Evolutionary conservation across 1,139 yeast species (phyloP).

Genomic region (Petasospora rhodanensis): DNA sequence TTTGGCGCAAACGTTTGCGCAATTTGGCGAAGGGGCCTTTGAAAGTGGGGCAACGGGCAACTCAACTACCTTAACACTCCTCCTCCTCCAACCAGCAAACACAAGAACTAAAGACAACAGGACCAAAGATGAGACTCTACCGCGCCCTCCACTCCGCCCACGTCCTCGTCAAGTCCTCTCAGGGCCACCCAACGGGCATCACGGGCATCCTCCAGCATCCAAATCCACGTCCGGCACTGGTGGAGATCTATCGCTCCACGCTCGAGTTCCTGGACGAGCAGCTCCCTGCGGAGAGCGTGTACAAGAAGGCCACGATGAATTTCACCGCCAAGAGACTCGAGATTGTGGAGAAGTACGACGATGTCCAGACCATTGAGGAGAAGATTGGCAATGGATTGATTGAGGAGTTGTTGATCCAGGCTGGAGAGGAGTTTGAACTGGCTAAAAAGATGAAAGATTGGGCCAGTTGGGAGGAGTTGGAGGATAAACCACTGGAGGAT

Average conservation of each 20-base stretch:
- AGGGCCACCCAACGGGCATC: slow-evolving; percentile 75
- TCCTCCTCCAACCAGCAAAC: too few species aligned
- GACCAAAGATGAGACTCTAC: slow-evolving; percentile 37
- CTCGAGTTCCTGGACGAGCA: slow-evolving; percentile 50
- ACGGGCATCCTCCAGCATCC: slow-evolving; percentile 80
- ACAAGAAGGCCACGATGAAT: slow-evolving; percentile 71
- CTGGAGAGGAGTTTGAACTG: slow-evolving; percentile 72
- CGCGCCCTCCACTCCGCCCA: slow-evolving; percentile 39
- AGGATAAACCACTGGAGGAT: slow-evolving; percentile 65
- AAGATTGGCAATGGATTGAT: slow-evolving; percentile 80
- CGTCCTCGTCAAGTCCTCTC: slow-evolving; percentile 60
- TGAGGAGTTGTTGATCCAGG: slow-evolving; percentile 80
- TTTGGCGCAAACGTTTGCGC: too few species aligned
- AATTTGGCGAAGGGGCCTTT: too few species aligned
- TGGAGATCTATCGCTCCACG: slow-evolving; percentile 68
- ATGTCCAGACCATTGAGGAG: slow-evolving; percentile 63
- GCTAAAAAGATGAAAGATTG: slow-evolving; percentile 64
- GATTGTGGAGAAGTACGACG: slow-evolving; percentile 61
- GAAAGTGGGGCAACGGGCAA: too few species aligned
- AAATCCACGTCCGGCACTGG: slow-evolving; percentile 76
- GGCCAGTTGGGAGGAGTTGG: slow-evolving; percentile 64
- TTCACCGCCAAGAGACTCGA: slow-evolving; percentile 66
- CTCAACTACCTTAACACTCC: too few species aligned
- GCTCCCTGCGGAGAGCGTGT: slow-evolving; percentile 69
- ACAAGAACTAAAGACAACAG: too few species aligned